Evolutionary conservation across 1,284 basidiomycete genomes (phyloP).

Genomic region (Leccinum solheimii): DNA sequence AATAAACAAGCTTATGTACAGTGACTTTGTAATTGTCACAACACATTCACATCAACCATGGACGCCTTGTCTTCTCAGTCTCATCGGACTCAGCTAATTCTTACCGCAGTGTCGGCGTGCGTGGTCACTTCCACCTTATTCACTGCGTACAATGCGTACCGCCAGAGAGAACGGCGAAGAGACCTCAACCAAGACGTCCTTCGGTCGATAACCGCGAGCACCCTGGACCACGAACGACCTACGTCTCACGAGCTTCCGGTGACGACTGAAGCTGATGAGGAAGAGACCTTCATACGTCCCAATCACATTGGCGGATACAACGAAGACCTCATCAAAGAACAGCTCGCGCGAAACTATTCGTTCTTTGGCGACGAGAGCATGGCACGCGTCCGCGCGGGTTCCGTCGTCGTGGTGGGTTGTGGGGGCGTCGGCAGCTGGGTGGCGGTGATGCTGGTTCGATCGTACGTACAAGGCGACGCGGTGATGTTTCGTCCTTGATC

Average conservation of each 20-base stretch:
- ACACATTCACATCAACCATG: constrained; percentile 18
- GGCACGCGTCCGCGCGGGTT: constrained; percentile 72
- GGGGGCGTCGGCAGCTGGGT: constrained; percentile 97
- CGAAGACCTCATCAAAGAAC: constrained; percentile 79
- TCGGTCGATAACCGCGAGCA: constrained; percentile 45
- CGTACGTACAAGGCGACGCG: constrained; percentile 49
- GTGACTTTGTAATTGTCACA: background rate
- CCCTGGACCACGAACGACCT: constrained; percentile 23
- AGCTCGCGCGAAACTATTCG: constrained; percentile 91
- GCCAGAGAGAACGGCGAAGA: constrained; percentile 48
- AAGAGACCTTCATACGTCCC: constrained; percentile 21
- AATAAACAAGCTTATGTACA: background rate
- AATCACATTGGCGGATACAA: constrained; percentile 47
- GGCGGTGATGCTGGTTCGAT: constrained; percentile 90
- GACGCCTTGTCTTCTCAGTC: constrained; percentile 34
- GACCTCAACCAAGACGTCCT: constrained; percentile 58
- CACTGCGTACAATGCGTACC: constrained; percentile 55
- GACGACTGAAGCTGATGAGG: constrained; percentile 5
- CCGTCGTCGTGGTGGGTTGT: constrained; percentile 89
- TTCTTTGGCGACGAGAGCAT: constrained; percentile 94
- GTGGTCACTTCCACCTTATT: constrained; percentile 57
- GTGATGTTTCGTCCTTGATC: background rate
- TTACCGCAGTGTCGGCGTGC: constrained; percentile 64
- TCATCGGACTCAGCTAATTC: constrained; percentile 56
- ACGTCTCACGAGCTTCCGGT: constrained; percentile 11